Conservation (phyloP, 768 basidiomycete species). For the Podaxis sp. region DNA sequence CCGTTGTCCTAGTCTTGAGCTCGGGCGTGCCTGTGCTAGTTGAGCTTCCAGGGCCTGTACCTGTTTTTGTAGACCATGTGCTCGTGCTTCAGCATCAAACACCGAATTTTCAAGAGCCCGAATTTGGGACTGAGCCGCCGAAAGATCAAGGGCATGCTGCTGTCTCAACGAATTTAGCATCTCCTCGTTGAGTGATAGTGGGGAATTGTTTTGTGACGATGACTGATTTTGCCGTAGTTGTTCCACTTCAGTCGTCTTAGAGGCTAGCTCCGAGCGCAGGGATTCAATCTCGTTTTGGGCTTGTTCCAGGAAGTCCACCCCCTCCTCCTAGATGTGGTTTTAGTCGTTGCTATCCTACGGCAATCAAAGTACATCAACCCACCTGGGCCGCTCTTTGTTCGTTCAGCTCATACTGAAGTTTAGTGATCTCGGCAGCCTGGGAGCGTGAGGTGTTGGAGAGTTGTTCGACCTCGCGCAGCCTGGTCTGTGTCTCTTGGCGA, state of each 20-base stretch:
- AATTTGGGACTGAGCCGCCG: constrained; percentile 74
- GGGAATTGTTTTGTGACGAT: constrained; percentile 30
- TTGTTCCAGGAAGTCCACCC: constrained; percentile 55
- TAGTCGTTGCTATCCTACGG: neutral
- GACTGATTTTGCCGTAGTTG: constrained; percentile 45
- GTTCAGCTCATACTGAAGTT: constrained; percentile 48
- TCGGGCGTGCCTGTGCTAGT: constrained; percentile 41
- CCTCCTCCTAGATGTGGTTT: constrained; percentile 43
- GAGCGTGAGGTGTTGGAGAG: constrained; percentile 38
- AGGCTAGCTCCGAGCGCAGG: constrained; percentile 56
- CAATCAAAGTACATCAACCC: constrained; percentile 12
- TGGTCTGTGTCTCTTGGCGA: constrained; percentile 51
- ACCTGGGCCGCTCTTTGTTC: constrained; percentile 38
- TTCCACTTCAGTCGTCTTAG: constrained; percentile 66
- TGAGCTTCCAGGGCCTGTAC: constrained; percentile 64
- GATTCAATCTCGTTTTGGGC: constrained; percentile 68
- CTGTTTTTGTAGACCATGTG: constrained; percentile 67
- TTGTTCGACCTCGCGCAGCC: constrained; percentile 55
- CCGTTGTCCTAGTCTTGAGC: constrained; percentile 36
- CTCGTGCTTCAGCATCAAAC: constrained; percentile 68
- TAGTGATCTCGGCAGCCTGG: constrained; percentile 50
- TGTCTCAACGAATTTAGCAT: constrained; percentile 66
- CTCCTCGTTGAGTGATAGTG: constrained; percentile 68
- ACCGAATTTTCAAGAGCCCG: constrained; percentile 68
- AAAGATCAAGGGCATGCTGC: constrained; percentile 78